Conservation (phyloP, 768 basidiomycete genomes). For the Pisolithus marmoratus region DNA sequence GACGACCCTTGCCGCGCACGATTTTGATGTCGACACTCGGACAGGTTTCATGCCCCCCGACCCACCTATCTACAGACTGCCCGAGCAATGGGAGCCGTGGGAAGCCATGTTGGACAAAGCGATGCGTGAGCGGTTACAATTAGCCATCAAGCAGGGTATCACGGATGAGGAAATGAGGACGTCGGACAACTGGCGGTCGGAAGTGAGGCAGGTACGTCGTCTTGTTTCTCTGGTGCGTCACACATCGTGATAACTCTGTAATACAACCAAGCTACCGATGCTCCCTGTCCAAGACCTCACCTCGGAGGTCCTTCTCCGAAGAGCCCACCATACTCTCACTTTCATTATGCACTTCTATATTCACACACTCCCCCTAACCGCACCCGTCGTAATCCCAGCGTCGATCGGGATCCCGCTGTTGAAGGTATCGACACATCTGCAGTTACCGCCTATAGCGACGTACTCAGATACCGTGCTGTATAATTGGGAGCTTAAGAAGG, state of each 20-base stretch:
- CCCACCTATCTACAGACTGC: slow-evolving; percentile 61
- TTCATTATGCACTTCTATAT: slow-evolving; percentile 77
- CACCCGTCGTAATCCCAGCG: slow-evolving; percentile 58
- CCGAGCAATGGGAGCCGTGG: slow-evolving; percentile 64
- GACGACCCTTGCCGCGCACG: slow-evolving; percentile 70
- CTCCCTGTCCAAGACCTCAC: slow-evolving; percentile 42
- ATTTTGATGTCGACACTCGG: slow-evolving; percentile 88
- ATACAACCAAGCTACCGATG: slow-evolving; percentile 42
- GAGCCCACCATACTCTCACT: slow-evolving; percentile 69
- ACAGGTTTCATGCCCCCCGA: slow-evolving; percentile 90
- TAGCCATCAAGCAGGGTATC: slow-evolving; percentile 43
- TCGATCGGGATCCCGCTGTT: slow-evolving; percentile 72
- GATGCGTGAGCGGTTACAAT: slow-evolving; percentile 42
- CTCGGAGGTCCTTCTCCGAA: slow-evolving; percentile 54
- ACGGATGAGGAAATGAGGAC: slow-evolving; percentile 30
- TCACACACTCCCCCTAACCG: slow-evolving; percentile 51
- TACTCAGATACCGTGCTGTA: slow-evolving; percentile 92
- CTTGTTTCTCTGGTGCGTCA: background rate
- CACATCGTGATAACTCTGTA: slow-evolving; percentile 1
- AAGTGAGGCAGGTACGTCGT: slow-evolving; percentile 43
- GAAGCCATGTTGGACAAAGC: slow-evolving; percentile 55
- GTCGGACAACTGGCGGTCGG: slow-evolving; percentile 50
- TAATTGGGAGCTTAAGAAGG: slow-evolving; percentile 54
- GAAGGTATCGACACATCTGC: slow-evolving; percentile 60
- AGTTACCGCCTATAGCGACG: slow-evolving; percentile 82